Percentiles rank a stretch among this genome's conserved stretches.
These are phyloP conservation scores for Alternaria solani DNA, from an alignment of 2,329 filamentous ascomycete species.

Conservation along the genomic window DNA sequence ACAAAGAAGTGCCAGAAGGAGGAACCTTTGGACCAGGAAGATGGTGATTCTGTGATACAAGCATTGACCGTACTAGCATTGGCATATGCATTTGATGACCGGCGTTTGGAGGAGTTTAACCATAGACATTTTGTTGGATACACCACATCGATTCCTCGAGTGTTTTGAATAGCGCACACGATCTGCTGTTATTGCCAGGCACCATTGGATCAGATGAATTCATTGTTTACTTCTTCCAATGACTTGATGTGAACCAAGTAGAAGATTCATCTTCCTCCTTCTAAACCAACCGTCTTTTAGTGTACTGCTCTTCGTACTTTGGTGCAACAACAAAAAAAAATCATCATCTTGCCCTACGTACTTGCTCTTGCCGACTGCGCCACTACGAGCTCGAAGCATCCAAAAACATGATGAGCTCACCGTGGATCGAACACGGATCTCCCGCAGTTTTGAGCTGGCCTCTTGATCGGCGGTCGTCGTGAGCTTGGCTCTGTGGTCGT, in stretches of 20 bases:
- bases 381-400: not conserved
- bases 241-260: not conserved
- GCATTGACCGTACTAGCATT: not conserved
- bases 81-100: not conserved
- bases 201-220: not conserved
- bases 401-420: not conserved
- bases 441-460: not conserved
- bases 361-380: too few relatives aligned
- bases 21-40: slow-evolving; percentile 45
- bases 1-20: slow-evolving; percentile 62
- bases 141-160: not conserved
- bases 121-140: not conserved
- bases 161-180: not conserved
- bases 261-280: not conserved
- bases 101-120: not conserved
- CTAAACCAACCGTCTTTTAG: not conserved
- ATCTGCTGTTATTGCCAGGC: not conserved
- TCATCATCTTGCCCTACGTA: too few relatives aligned
- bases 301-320: too few relatives aligned
- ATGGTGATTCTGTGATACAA: slow-evolving; percentile 27
- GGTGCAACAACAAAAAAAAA: not conserved
- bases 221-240: not conserved
- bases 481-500: not conserved
- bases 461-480: not conserved
- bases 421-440: not conserved